Evolutionary conservation across 495 filamentous ascomycete species (phyloP).

Genomic region (Lasiosphaeria ovina): DNA sequence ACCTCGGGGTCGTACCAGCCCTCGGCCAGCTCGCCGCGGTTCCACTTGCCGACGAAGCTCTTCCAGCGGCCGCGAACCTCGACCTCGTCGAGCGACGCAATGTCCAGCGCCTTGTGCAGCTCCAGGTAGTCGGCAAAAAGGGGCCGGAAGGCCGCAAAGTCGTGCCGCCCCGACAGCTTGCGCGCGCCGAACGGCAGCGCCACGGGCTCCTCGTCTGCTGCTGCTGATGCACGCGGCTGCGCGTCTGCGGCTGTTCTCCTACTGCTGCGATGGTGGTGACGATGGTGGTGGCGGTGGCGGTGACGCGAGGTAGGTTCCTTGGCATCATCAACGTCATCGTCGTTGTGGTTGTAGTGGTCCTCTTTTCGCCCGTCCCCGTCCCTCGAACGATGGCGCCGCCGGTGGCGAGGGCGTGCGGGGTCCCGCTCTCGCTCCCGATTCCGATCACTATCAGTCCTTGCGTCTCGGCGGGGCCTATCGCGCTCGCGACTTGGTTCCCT

Average conservation of each 20-base stretch:
- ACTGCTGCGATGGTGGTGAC: conserved; percentile 16
- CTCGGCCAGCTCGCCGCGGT: conserved; percentile 84
- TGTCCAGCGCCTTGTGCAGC: conserved; percentile 72
- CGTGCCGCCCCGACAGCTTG: conserved; percentile 58
- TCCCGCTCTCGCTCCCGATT: too few species aligned
- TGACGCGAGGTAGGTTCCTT: conserved; percentile 3
- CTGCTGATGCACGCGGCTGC: not conserved
- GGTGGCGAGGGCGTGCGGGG: too few species aligned
- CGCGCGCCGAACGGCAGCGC: conserved; percentile 65
- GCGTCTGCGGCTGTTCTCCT: not conserved
- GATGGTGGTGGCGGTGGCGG: conserved; percentile 18
- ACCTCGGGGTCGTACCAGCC: conserved; percentile 87
- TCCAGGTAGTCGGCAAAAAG: conserved; percentile 87
- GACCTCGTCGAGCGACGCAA: conserved; percentile 62
- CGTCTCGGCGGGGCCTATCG: too few species aligned
- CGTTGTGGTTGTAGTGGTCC: too few species aligned
- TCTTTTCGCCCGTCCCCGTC: too few species aligned
- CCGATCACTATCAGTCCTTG: too few species aligned
- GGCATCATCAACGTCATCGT: not conserved
- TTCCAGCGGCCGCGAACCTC: conserved; percentile 88
- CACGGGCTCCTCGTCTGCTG: not conserved
- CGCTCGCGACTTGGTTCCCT: too few species aligned
- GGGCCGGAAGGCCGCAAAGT: conserved; percentile 60
- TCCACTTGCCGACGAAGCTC: conserved; percentile 91
- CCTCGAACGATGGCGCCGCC: too few species aligned